Evolutionary conservation across 2,329 filamentous ascomycete genomes (phyloP).

Genomic region (Rhytidhysteron rufulum): DNA sequence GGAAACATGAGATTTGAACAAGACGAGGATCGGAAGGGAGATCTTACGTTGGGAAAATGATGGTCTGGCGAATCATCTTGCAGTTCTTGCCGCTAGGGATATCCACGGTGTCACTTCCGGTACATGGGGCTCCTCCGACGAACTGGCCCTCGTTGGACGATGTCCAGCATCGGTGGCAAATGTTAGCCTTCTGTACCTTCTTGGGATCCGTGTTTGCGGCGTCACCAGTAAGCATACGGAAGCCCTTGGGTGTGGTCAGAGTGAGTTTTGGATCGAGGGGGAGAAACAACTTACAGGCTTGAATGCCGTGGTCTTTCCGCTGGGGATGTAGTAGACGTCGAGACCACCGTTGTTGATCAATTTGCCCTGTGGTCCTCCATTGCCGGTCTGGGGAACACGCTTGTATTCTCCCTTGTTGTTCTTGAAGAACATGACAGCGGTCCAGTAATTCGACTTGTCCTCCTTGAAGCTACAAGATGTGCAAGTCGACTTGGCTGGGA

Average conservation of each 20-base stretch:
- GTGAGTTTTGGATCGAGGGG: background rate
- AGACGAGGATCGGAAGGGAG: background rate
- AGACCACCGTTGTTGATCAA: slow-evolving; percentile 33
- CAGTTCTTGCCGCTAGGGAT: slow-evolving; percentile 45
- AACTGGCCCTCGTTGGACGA: slow-evolving; percentile 46
- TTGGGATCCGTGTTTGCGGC: slow-evolving; percentile 26
- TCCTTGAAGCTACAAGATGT: slow-evolving; percentile 29
- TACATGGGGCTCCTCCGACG: slow-evolving; percentile 49
- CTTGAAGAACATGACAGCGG: slow-evolving; percentile 35
- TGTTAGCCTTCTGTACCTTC: slow-evolving; percentile 25
- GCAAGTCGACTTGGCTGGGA: slow-evolving; percentile 23
- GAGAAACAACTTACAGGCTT: slow-evolving; percentile 17
- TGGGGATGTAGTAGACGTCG: slow-evolving; percentile 32
- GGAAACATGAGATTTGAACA: slow-evolving; percentile 2
- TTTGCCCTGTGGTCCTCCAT: slow-evolving; percentile 30
- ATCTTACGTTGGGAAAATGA: slow-evolving; percentile 43
- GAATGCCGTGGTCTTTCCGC: slow-evolving; percentile 31
- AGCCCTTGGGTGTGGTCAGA: slow-evolving; percentile 16
- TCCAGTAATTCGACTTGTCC: slow-evolving; percentile 34
- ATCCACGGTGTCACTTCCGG: slow-evolving; percentile 48
- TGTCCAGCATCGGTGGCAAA: slow-evolving; percentile 37
- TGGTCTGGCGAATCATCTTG: slow-evolving; percentile 53
- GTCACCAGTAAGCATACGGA: slow-evolving; percentile 30
- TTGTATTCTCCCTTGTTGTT: slow-evolving; percentile 29
- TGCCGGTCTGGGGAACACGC: slow-evolving; percentile 27